Conservation (phyloP, 148 eudicot species). For the Camellia sinensis region DNA sequence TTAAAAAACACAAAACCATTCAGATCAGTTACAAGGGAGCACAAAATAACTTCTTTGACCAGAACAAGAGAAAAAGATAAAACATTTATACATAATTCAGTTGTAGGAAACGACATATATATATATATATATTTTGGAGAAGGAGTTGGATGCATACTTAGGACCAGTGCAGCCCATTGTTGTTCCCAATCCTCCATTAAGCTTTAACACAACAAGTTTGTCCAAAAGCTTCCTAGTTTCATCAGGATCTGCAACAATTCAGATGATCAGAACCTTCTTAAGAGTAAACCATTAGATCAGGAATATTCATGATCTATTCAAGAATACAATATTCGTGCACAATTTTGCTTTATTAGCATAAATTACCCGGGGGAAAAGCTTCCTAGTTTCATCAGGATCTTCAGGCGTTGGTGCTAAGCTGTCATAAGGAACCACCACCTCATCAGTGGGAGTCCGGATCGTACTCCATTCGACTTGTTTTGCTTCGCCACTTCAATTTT, state of each 20-base stretch:
- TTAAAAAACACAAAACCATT: background rate
- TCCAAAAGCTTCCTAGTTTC: conserved; percentile 61
- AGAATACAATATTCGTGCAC: background rate
- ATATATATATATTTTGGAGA: too few species aligned
- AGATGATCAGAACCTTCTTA: conserved; percentile 3
- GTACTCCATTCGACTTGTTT: conserved; percentile 88
- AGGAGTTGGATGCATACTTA: conserved; percentile 48
- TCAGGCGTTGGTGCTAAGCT: conserved; percentile 55
- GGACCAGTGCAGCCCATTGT: conserved; percentile 99
- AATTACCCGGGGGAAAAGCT: background rate
- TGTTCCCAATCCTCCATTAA: conserved; percentile 95
- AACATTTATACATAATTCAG: too few species aligned
- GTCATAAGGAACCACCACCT: conserved; percentile 88
- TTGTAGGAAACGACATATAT: too few species aligned
- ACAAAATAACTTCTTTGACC: too few species aligned
- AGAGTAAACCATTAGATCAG: background rate
- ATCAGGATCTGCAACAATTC: conserved; percentile 48
- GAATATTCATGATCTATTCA: background rate
- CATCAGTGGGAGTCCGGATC: conserved; percentile 93
- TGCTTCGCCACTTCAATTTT: conserved; percentile 67
- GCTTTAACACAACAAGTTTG: conserved; percentile 93
- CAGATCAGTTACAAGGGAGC: background rate
- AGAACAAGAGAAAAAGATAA: too few species aligned
- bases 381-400: too few species aligned
- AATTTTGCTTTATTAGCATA: background rate